Evolutionary conservation across 2,329 filamentous ascomycete species (phyloP).

Genomic region (Clonostachys byssicola): DNA sequence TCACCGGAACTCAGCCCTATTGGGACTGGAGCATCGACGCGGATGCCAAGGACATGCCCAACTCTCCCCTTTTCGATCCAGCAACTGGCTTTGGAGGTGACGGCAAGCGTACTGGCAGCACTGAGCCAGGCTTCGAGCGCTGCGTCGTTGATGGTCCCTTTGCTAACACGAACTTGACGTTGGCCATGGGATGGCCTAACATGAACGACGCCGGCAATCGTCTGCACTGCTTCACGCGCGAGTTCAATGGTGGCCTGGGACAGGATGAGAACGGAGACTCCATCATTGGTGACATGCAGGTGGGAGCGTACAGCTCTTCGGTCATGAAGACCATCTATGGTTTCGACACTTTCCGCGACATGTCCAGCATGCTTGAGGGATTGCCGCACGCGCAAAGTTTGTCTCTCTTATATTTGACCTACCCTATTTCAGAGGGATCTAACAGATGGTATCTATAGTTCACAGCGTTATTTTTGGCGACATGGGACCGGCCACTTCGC

Average conservation of each 20-base stretch:
- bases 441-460: conserved; percentile 3
- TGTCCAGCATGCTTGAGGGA: conserved; percentile 8
- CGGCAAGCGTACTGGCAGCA: too few species aligned
- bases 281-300: conserved; percentile 11
- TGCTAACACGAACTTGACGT: too few species aligned
- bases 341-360: conserved; percentile 6
- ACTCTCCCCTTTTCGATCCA: too few species aligned
- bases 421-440: not conserved
- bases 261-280: conserved; percentile 5
- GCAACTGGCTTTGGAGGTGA: too few species aligned
- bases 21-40: too few species aligned
- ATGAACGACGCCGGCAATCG: too few species aligned
- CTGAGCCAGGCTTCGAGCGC: too few species aligned
- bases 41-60: too few species aligned
- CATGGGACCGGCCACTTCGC: conserved; percentile 15
- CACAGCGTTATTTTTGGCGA: conserved; percentile 22
- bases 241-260: conserved; percentile 8
- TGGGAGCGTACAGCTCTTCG: conserved; percentile 4
- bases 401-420: not conserved
- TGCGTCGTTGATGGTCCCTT: too few species aligned
- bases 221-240: not conserved
- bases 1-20: too few species aligned
- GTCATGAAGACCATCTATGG: conserved; percentile 8
- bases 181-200: too few species aligned
- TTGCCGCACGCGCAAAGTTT: conserved; percentile 9